Conservation (phyloP, 2,329 filamentous ascomycete species). For the Dendryphion nanum region DNA sequence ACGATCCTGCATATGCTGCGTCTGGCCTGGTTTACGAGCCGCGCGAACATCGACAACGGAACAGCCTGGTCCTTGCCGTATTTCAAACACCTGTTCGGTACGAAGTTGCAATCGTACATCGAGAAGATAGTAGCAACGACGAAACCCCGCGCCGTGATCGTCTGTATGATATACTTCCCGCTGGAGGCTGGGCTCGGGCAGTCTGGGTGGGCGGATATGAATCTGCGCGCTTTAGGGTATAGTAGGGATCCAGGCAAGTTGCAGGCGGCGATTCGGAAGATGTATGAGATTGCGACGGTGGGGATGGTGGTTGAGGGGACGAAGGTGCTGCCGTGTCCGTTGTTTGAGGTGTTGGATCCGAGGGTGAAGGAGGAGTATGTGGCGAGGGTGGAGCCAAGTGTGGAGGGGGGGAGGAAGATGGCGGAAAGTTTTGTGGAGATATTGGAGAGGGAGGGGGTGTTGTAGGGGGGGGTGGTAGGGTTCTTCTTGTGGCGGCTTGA, state of each 20-base stretch:
- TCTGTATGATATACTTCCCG: conserved; percentile 42
- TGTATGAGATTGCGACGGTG: conserved; percentile 30
- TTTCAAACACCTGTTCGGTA: conserved; percentile 32
- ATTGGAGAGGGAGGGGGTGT: neutral
- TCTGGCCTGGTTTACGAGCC: conserved; percentile 29
- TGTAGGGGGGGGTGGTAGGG: too few relatives aligned
- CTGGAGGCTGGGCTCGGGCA: conserved; percentile 28
- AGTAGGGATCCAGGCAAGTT: conserved; percentile 26
- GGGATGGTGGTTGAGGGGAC: conserved; percentile 28
- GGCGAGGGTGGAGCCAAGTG: conserved; percentile 36
- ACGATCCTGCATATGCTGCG: conserved; percentile 34
- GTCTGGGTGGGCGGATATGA: conserved; percentile 32
- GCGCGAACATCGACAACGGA: conserved; percentile 19
- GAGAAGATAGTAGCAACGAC: conserved; percentile 20
- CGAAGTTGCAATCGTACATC: conserved; percentile 28
- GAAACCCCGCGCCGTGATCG: conserved; percentile 33
- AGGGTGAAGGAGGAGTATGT: conserved; percentile 28
- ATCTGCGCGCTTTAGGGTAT: conserved; percentile 32
- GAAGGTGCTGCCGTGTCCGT: conserved; percentile 28
- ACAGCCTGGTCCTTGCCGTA: conserved; percentile 26
- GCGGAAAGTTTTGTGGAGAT: conserved; percentile 19
- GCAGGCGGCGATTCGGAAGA: conserved; percentile 31
- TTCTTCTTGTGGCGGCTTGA: too few relatives aligned
- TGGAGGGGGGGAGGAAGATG: conserved; percentile 35
- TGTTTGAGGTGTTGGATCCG: conserved; percentile 34